These are phyloP conservation scores for Aspergillus tanneri DNA, from an alignment of 2,329 filamentous ascomycete genomes.

Conservation along the genomic window DNA sequence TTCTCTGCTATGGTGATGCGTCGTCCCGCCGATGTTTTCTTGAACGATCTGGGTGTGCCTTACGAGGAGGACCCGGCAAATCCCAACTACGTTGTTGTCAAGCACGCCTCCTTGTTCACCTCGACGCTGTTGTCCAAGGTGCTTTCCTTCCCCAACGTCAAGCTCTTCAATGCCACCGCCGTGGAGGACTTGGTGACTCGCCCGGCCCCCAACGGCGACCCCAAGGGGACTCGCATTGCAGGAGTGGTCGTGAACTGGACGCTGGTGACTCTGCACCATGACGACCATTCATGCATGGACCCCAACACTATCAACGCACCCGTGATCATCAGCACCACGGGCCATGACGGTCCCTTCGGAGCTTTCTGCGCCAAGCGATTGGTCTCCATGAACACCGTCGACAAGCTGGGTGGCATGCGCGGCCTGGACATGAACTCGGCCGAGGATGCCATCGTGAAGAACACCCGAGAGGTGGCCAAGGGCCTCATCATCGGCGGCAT, in stretches of 20 bases:
- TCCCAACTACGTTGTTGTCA: constrained; percentile 84
- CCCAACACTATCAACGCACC: constrained; percentile 96
- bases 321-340: constrained; percentile 82
- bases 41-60: constrained; percentile 75
- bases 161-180: constrained; percentile 92
- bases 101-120: constrained; percentile 91
- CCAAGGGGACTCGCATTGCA: constrained; percentile 66
- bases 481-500: constrained; percentile 92
- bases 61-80: constrained; percentile 89
- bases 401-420: constrained; percentile 86
- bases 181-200: constrained; percentile 93
- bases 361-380: constrained; percentile 90
- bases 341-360: constrained; percentile 87
- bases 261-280: constrained; percentile 80
- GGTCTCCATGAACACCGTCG: constrained; percentile 80
- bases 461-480: constrained; percentile 81
- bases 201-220: constrained; percentile 50
- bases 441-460: constrained; percentile 91
- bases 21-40: constrained; percentile 83
- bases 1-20: constrained; percentile 96
- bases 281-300: constrained; percentile 94
- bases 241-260: constrained; percentile 98
- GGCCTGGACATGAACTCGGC: constrained; percentile 89
- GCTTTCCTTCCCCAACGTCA: constrained; percentile 81
- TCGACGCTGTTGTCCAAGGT: constrained; percentile 83